Conservation (phyloP, 2,329 filamentous ascomycete genomes). For the Trichoderma aggressivum region DNA sequence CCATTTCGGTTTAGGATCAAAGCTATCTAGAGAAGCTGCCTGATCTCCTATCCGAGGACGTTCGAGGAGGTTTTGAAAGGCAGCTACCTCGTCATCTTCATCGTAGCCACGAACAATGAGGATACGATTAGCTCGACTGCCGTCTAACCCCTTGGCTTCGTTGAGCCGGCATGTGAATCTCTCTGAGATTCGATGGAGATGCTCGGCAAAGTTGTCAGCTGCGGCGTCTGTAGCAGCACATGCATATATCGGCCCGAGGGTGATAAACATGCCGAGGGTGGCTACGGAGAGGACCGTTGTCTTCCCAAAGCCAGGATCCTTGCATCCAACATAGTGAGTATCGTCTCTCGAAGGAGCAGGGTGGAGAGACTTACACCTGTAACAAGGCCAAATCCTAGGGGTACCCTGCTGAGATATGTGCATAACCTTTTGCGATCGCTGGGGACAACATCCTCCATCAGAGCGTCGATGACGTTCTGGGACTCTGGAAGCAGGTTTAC, state of each 20-base stretch:
- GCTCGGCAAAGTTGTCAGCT: constrained; percentile 9
- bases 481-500: constrained; percentile 11
- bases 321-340: background rate
- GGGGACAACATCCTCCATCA: constrained; percentile 6
- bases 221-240: constrained; percentile 14
- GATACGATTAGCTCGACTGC: background rate
- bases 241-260: constrained; percentile 12
- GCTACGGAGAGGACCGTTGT: background rate
- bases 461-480: background rate
- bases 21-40: background rate
- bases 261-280: constrained; percentile 14
- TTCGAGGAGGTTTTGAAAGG: background rate
- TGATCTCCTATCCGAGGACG: background rate
- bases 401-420: constrained; percentile 16
- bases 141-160: background rate
- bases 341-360: background rate
- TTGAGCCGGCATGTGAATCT: background rate
- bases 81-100: background rate
- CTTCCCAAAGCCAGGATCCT: constrained; percentile 23
- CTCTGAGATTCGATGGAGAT: background rate
- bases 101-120: background rate
- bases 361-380: constrained; percentile 18
- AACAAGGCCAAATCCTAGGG: constrained; percentile 20
- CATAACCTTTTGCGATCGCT: constrained; percentile 18
- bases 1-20: constrained; percentile 15